Evolutionary conservation across 139 green algal genomes (phyloP), one percentile per base, ranked within the genome.

Genomic region (Spirogloea muscicola): DNA sequence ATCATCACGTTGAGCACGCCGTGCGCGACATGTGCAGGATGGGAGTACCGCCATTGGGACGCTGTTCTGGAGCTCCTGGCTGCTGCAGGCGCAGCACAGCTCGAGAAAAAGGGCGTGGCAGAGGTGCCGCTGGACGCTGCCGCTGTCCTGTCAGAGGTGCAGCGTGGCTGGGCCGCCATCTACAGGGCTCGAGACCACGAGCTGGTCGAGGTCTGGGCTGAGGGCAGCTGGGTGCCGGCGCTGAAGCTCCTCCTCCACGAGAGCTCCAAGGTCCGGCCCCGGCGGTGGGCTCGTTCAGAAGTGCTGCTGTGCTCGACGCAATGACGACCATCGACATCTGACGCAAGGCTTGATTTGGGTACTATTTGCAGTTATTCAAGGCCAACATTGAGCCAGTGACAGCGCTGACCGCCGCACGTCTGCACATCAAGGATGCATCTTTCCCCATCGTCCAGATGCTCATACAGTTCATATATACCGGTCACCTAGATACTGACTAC

Each of bases 21-120:
- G n/a, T n/a, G n/a, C n/a, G n/a, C n/a, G n/a, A n/a, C n/a, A n/a
- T n/a, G n/a, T n/a, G n/a, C 39, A 74, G 66, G 69, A n/a, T 70
- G 52, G 69, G 69, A 77, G 16, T 77, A 77, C 46, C 69, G 69
- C 13, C 69, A 77, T 27, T 77, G 69, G 69, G 69, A 77, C 46
- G 55, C 29, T 9, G 38, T 77, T 33, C 59, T 77, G 57, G 33
- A 58, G 27, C 16, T 77, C 27, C 55, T 77, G 31, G 52, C 69
- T 40, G 31, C 33, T 7, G 69, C 69, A 4, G 55, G 36, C 16
- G 9, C 58, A 27, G 25, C n/a, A n/a, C 31, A 76, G 67, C 49
- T 69, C 29, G 9, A 72, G 40, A 39, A 74, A 25, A 16, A 44
- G 10, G 55, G 25, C 44, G 43, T 38, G n/a, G 46, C 55, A 29